Evolutionary conservation across 2,329 filamentous ascomycete species (phyloP).

Genomic region (Xylaria sp.): DNA sequence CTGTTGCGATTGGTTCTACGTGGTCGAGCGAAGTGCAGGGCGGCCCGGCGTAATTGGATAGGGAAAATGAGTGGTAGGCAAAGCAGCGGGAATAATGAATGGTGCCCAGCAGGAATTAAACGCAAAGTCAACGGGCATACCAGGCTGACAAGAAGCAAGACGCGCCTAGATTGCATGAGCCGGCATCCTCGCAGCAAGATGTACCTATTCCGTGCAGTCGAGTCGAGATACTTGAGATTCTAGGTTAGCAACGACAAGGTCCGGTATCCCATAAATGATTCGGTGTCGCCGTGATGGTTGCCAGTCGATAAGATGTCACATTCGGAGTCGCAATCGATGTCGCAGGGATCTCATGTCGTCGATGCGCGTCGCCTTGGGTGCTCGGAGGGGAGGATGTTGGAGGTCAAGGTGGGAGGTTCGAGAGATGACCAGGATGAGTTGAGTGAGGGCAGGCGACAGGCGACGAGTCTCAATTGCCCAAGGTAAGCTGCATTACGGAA

Average conservation of each 20-base stretch:
- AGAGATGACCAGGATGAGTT: conserved; percentile 3
- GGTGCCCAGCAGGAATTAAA: neutral
- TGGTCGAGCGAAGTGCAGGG: neutral
- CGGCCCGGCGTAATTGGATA: neutral
- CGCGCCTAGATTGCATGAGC: conserved; percentile 8
- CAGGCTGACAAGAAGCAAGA: conserved; percentile 4
- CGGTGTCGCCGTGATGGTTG: neutral
- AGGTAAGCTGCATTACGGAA: too few species aligned
- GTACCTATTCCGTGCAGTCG: too few species aligned
- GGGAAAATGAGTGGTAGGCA: conserved; percentile 11
- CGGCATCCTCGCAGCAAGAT: conserved; percentile 7
- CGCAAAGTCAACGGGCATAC: conserved; percentile 1
- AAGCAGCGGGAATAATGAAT: neutral
- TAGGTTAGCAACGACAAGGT: neutral
- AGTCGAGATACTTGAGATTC: neutral
- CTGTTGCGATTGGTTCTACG: conserved; percentile 6
- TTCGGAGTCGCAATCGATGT: neutral
- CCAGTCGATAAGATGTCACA: neutral
- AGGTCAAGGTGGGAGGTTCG: conserved; percentile 7
- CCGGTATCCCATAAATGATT: neutral
- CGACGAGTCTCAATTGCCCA: conserved; percentile 5
- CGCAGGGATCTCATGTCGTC: neutral
- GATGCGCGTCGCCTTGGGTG: neutral
- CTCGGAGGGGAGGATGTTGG: neutral
- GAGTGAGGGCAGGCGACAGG: conserved; percentile 9